Conservation (phyloP, 805 yeast genomes). For the Teunomyces barrocoloradensis region DNA sequence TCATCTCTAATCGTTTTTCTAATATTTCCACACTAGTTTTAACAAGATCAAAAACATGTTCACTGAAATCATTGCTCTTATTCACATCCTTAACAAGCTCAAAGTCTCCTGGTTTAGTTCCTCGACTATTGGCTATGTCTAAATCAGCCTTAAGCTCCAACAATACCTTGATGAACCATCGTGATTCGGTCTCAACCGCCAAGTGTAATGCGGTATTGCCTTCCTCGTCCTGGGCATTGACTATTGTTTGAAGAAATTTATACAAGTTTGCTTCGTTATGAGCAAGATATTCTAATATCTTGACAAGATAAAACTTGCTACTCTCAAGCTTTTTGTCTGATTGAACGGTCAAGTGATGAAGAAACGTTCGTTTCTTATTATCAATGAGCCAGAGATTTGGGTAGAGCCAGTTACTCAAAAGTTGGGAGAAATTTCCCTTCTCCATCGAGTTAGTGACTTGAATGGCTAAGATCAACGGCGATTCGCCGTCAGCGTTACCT, state of each 20-base stretch:
- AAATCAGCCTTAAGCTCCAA: constrained; percentile 48
- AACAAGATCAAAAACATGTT: constrained; percentile 33
- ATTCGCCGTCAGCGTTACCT: constrained; percentile 38
- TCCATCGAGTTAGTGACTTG: constrained; percentile 83
- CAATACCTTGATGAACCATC: constrained; percentile 37
- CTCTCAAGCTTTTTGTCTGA: constrained; percentile 30
- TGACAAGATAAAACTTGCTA: constrained; percentile 32
- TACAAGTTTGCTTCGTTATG: constrained; percentile 18
- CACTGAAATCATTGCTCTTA: constrained; percentile 17
- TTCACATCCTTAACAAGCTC: constrained; percentile 55
- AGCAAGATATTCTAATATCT: constrained; percentile 34
- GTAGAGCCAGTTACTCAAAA: constrained; percentile 64
- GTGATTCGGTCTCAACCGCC: constrained; percentile 38
- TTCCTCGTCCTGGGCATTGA: constrained; percentile 36
- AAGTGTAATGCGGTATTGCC: constrained; percentile 41
- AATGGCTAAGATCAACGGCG: constrained; percentile 64
- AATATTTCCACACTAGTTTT: constrained; percentile 33
- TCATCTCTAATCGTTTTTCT: constrained; percentile 18
- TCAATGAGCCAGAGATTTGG: constrained; percentile 53
- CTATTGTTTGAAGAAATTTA: constrained; percentile 19
- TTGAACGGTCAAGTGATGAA: constrained; percentile 77
- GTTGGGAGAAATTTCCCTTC: constrained; percentile 64
- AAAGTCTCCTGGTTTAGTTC: constrained; percentile 82
- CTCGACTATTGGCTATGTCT: constrained; percentile 75
- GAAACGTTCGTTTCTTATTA: constrained; percentile 68